Base-by-base conservation (phyloP, 2,329 filamentous ascomycete species). In the Scedosporium boydii region DNA sequence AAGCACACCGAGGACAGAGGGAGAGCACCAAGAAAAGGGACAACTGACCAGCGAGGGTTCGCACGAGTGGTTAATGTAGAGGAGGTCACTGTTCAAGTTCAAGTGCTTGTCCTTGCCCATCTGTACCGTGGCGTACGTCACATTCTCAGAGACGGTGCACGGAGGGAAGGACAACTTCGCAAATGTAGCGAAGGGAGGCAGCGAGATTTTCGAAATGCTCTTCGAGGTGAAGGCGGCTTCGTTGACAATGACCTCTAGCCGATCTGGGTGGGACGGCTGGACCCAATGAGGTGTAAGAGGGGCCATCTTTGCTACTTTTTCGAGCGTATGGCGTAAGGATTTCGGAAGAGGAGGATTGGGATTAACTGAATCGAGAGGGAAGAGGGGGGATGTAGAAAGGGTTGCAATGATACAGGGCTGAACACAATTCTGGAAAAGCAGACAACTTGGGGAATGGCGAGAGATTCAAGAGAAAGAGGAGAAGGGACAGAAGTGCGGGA, bases 21-120 rank as follows among this genome's bases (percentile, higher is more conserved):
- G 1, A 3, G 16, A 29, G 26, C 4, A 61, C 16, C 21, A 46
- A 26, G 26, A 34, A n/a, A n/a, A 60, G 23, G 51, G 14, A 14
- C 23, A 63, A 81, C 82, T 77, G 65, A 87, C 84, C 64, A 88
- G 77, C 70, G 82, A 84, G 26, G 86, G 86, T 68, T 86, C 83
- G 73, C 86, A 88, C 4, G 82, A 86, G 74, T 88, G 86, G 72
- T 88, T 88, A 67, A 87, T 84, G 73, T 87, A 88, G 56, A 88
- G 71, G 69, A 88, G 70, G 69, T 88, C 85, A 68, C 82, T 86
- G 75, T 88, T 88, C 53, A 88, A 75, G 68, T 83, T 80, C 67
- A 88, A 73, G 70, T 88, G 86, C 63, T 74, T 75, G 66, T 82
- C 71, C 61, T 74, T 74, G 64, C 78, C 82, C 64, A 80, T 81